A percentile compares a stretch with the other conserved stretches of the same genome.
Evolutionary conservation across 768 basidiomycete genomes (phyloP).

Genomic region (Tulasnella sp.): DNA sequence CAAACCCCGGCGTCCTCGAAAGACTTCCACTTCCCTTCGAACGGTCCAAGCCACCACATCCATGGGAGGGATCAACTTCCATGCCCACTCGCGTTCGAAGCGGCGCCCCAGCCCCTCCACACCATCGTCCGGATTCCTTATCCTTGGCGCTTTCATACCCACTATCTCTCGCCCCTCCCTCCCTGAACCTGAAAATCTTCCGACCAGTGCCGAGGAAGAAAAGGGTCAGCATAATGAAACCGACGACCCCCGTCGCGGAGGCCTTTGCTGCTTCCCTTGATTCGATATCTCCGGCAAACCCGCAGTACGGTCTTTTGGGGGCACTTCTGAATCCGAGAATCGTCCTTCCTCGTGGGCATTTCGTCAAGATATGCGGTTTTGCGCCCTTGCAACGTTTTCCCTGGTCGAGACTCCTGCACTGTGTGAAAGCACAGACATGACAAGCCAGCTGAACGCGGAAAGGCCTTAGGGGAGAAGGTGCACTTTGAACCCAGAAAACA

Average conservation of each 20-base stretch:
- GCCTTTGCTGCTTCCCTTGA: not conserved
- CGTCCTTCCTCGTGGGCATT: constrained; percentile 1
- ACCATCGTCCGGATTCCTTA: not conserved
- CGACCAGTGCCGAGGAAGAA: not conserved
- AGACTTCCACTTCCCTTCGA: not conserved
- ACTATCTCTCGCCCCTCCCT: not conserved
- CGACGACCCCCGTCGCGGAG: not conserved
- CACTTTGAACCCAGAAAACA: constrained; percentile 9
- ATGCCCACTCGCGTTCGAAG: not conserved
- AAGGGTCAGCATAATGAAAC: not conserved
- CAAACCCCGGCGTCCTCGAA: not conserved
- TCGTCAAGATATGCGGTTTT: not conserved
- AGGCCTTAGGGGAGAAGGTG: constrained; percentile 17
- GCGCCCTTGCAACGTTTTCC: constrained; percentile 1
- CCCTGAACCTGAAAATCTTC: constrained; percentile 13
- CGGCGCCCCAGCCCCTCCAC: not conserved
- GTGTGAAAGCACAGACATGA: not conserved
- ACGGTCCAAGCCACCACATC: not conserved
- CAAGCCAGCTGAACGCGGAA: not conserved
- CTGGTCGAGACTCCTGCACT: not conserved
- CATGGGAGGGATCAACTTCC: not conserved
- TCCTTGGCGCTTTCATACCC: constrained; percentile 17
- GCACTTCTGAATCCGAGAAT: constrained; percentile 10
- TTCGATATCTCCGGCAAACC: constrained; percentile 12
- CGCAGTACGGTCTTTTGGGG: not conserved